Percentiles rank a stretch among this genome's conserved stretches.
These are phyloP conservation scores for Tricholoma sp. DNA, from an alignment of 768 basidiomycete species.

Conservation along the genomic window DNA sequence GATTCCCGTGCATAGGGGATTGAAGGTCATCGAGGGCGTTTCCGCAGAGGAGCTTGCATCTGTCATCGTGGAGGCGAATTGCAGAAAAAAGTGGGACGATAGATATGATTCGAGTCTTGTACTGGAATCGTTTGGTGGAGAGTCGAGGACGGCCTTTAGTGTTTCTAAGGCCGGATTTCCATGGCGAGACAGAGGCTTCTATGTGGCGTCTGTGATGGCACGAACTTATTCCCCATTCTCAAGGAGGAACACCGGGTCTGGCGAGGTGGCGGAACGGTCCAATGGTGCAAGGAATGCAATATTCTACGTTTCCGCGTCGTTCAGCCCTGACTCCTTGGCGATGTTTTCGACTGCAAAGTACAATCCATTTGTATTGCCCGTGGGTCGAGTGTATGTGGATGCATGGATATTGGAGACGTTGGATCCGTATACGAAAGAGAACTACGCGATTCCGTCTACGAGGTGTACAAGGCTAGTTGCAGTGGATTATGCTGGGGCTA, in stretches of 20 bases:
- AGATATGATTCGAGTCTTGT: constrained; percentile 64
- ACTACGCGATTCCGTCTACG: constrained; percentile 91
- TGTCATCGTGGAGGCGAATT: constrained; percentile 63
- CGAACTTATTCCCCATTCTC: constrained; percentile 40
- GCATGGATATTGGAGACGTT: constrained; percentile 97
- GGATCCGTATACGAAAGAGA: constrained; percentile 91
- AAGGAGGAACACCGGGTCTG: constrained; percentile 33
- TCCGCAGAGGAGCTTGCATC: constrained; percentile 88
- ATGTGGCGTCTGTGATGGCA: constrained; percentile 73
- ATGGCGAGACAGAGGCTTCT: constrained; percentile 86
- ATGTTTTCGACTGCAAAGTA: constrained; percentile 60
- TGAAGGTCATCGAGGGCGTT: constrained; percentile 89
- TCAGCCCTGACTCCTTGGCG: constrained; percentile 56
- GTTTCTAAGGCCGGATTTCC: constrained; percentile 80
- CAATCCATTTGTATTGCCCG: constrained; percentile 68
- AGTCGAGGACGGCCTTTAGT: constrained; percentile 65
- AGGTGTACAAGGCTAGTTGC: constrained; percentile 80
- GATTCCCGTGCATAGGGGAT: constrained; percentile 82
- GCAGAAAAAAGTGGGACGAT: constrained; percentile 84
- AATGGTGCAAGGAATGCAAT: constrained; percentile 54
- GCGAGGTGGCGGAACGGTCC: constrained; percentile 34
- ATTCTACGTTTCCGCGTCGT: constrained; percentile 81
- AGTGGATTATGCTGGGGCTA: constrained; percentile 80
- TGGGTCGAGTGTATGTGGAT: constrained; percentile 81
- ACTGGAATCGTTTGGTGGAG: constrained; percentile 76